These are phyloP conservation scores for Tetrapyrgos nigripes DNA, from an alignment of 1,284 basidiomycete genomes.

Conservation along the genomic window DNA sequence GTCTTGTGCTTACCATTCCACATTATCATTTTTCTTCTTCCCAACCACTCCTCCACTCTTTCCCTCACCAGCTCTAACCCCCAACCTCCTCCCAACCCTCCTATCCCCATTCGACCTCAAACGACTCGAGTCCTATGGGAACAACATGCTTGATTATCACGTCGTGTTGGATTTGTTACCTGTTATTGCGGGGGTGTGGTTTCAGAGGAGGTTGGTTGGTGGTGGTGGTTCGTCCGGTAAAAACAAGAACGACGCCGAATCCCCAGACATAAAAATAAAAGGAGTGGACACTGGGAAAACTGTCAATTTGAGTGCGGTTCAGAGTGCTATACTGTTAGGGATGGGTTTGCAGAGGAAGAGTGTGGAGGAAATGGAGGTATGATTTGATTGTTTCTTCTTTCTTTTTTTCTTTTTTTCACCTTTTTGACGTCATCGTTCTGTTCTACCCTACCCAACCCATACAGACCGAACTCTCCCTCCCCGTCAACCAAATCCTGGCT, in stretches of 20 bases:
- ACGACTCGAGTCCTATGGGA: conserved; percentile 93
- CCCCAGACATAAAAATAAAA: conserved; percentile 15
- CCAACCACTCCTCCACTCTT: background rate
- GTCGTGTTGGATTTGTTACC: conserved; percentile 95
- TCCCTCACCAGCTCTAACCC: conserved; percentile 50
- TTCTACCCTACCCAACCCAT: background rate
- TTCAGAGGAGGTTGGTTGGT: conserved; percentile 66
- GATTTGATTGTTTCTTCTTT: conserved; percentile 21
- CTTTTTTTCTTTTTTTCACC: conserved; percentile 1
- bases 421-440: no score
- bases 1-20: no score
- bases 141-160: conserved; percentile 97
- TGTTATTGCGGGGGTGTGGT: conserved; percentile 81
- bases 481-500: conserved; percentile 88
- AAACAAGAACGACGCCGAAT: conserved; percentile 24
- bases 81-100: conserved; percentile 75
- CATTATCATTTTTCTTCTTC: background rate
- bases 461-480: conserved; percentile 81
- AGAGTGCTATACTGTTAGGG: conserved; percentile 88
- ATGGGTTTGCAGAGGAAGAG: conserved; percentile 93
- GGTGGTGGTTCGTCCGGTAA: conserved; percentile 40
- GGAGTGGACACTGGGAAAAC: conserved; percentile 37
- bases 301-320: conserved; percentile 80
- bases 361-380: conserved; percentile 88
- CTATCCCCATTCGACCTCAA: conserved; percentile 96